Percentiles rank a stretch among this genome's conserved stretches.
Evolutionary conservation across 345 rosid species (phyloP).

Genomic region (Eucalyptus victrix): DNA sequence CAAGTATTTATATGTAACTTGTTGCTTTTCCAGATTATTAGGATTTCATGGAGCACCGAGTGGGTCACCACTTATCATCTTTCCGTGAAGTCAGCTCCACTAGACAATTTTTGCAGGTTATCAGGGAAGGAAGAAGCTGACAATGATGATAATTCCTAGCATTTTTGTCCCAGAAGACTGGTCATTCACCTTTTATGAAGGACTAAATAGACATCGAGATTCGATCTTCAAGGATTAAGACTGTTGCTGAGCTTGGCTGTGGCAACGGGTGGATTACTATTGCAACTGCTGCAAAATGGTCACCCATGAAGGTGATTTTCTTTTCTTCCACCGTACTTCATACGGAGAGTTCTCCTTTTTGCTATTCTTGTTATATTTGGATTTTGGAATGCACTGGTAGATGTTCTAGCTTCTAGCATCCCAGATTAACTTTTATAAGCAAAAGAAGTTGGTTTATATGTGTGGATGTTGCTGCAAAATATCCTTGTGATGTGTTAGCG

Average conservation of each 20-base stretch:
- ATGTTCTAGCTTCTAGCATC: not conserved
- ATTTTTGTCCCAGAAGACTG: slow-evolving; percentile 91
- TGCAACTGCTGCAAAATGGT: slow-evolving; percentile 86
- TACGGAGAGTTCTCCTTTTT: too few species aligned
- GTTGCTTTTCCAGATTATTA: not conserved
- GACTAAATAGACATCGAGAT: slow-evolving; percentile 86
- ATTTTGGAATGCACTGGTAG: not conserved
- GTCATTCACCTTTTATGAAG: slow-evolving; percentile 95
- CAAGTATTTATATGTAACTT: too few species aligned
- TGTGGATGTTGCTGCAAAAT: too few species aligned
- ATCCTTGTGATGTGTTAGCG: too few species aligned
- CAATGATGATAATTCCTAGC: slow-evolving; percentile 96
- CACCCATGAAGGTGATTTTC: slow-evolving; percentile 60
- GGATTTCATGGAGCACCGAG: not conserved
- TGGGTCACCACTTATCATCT: not conserved
- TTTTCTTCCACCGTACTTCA: too few species aligned
- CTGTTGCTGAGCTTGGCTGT: slow-evolving; percentile 93
- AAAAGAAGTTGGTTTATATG: not conserved
- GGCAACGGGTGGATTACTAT: slow-evolving; percentile 97
- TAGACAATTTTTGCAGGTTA: slow-evolving; percentile 29
- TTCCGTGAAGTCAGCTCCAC: not conserved
- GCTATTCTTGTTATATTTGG: not conserved
- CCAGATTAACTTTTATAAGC: not conserved
- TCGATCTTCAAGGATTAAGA: slow-evolving; percentile 84
- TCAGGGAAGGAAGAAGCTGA: slow-evolving; percentile 65